Evolutionary conservation across 1,284 basidiomycete species (phyloP).

Genomic region (Puccinia horiana): DNA sequence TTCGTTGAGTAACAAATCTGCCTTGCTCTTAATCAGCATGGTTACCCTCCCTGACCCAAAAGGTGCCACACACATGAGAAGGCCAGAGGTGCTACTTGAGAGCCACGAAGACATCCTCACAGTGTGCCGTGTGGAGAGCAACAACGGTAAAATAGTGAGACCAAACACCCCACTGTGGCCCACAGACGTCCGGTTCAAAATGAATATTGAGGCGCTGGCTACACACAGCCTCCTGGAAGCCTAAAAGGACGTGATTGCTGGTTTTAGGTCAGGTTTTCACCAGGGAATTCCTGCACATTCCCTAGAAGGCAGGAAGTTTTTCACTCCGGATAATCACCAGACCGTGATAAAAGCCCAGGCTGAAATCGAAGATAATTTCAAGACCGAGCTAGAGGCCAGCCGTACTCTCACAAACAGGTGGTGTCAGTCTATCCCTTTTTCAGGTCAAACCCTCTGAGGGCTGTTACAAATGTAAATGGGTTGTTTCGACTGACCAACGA

Average conservation of each 20-base stretch:
- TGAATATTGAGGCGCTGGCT: background rate
- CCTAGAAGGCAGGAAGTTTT: background rate
- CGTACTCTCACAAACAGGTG: background rate
- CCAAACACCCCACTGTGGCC: background rate
- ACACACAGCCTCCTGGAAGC: background rate
- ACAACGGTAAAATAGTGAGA: no score
- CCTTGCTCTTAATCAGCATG: no score
- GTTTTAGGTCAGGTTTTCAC: background rate
- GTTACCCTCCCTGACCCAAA: no score
- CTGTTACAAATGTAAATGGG: conserved; percentile 5
- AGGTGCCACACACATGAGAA: no score
- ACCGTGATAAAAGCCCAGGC: background rate
- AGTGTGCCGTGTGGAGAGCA: no score
- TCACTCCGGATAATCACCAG: background rate
- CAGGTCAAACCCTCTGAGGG: no score
- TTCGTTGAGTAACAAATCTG: no score
- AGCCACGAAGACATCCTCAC: no score
- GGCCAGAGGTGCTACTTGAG: no score
- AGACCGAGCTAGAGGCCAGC: background rate
- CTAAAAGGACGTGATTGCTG: background rate
- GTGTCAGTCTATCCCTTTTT: background rate
- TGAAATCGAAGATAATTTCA: background rate
- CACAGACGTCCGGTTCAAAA: background rate
- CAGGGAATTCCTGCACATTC: background rate
- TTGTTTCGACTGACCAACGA: conserved; percentile 1